These are phyloP conservation scores for Ceratocystis alfenasii DNA, from an alignment of 2,329 filamentous ascomycete genomes.

Conservation along the genomic window DNA sequence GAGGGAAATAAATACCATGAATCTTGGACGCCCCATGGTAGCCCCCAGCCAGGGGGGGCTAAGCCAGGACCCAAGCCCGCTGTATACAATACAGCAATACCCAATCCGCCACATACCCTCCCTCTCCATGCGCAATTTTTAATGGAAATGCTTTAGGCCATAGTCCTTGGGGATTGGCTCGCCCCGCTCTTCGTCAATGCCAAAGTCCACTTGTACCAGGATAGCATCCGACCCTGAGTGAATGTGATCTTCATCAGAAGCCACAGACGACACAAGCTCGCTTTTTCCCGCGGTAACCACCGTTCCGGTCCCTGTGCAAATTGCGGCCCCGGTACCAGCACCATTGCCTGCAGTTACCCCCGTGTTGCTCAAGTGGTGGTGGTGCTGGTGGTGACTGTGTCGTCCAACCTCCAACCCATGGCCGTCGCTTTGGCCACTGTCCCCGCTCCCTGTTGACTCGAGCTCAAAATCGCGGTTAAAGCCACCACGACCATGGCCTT, in stretches of 20 bases:
- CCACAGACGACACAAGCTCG: constrained; percentile 25
- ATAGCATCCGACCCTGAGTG: constrained; percentile 27
- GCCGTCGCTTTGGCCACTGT: constrained; percentile 4
- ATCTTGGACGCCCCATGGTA: too few relatives aligned
- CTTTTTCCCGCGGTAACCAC: constrained; percentile 20
- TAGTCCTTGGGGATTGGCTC: constrained; percentile 19
- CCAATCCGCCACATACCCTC: background rate
- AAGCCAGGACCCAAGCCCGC: background rate
- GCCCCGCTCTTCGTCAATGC: constrained; percentile 27
- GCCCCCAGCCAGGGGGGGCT: too few relatives aligned
- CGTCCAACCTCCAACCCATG: background rate
- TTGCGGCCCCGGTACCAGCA: background rate
- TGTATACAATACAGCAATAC: too few relatives aligned
- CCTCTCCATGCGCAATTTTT: background rate
- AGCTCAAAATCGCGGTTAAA: constrained; percentile 18
- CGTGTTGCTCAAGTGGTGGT: background rate
- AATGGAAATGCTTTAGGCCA: constrained; percentile 16
- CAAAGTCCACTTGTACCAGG: constrained; percentile 31
- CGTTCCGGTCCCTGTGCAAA: constrained; percentile 11
- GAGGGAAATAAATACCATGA: background rate
- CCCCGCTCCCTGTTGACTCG: constrained; percentile 18
- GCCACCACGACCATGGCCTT: background rate
- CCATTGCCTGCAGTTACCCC: constrained; percentile 3
- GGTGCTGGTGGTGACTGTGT: background rate
- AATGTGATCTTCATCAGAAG: constrained; percentile 8